Base-by-base conservation (phyloP, 352 stramenopile species). In the Phytopythium kandeliae region DNA sequence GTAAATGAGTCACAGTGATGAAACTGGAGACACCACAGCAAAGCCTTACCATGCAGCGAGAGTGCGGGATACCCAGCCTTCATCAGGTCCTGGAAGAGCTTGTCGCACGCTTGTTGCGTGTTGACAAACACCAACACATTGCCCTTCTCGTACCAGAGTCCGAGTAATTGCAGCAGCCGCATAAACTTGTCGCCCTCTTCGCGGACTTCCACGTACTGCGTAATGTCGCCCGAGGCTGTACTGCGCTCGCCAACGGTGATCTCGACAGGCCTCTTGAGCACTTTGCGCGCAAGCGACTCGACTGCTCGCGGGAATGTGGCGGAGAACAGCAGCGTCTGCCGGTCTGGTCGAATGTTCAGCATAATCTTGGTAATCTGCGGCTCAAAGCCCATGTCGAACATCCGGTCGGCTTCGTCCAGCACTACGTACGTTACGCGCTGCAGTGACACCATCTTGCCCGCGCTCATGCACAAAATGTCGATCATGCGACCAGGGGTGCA, bases 361-460 rank as follows among this genome's bases (percentile, higher is more conserved):
- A 97, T 85, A 49, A 98, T 98, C 60, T 97, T 98, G 15, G 84
- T 94, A 57, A 99, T 98, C 68, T 99, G 98, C 13, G 97, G 97
- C 57, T 99, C 96, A 69, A 99, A 99, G 12, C 97, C 98, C 97
- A 99, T 99, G 68, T 99, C 97, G 64, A 99, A 99, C 93, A 99
- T 99, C 19, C 97, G 88, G 71, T 99, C 97, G 37, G 97, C 96
- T 73, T 99, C 97, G 60, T 99, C 97, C 46, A 99, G 84, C 17
- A 99, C 97, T 21, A 99, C 94, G 63, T 98, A 99, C 16, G 93
- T 98, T 17, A 99, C 96, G 22, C 97, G 87, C 54, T 95, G 77
- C 16, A 99, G 68, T 28, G 85, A 97, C 28, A 99, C 85, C 62
- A 99, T 88, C 42, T 94, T 92, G 34, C 97, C 96, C 12, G 91